Base-by-base conservation (phyloP, 768 basidiomycete genomes). In the Kwoniella sp. region DNA sequence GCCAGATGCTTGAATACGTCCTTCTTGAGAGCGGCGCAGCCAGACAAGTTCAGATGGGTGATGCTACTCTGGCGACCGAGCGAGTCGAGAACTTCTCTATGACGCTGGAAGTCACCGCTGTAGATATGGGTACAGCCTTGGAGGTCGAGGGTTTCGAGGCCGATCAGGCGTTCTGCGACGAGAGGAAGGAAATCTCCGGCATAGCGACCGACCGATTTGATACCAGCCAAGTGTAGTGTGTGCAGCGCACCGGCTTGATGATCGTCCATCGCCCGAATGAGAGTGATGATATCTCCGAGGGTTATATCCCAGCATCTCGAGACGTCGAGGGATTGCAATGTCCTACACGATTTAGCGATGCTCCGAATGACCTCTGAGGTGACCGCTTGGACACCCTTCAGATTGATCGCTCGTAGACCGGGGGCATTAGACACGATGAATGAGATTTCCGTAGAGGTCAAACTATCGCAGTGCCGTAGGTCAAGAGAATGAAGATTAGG, bases 61-160 rank as follows among this genome's bases (percentile, higher is more conserved):
- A 94, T 84, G 37, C 83, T 82, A 4, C 90, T 91, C 22, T 90
- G 82, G 25, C 88, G 85, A 63, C 88, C 86, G 75, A 91, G 88
- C 2, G 87, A 88, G 51, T 89, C 89, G 15, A 59, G 57, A 1
- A 87, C 86, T 1, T 89, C 88, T 7, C 56, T 59, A 23, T 67
- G 63, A 26, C 48, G 48, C 25, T 61, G 25, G 28, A 73, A 64
- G 47, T 58, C 67, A 13, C 13, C 34, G 76, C 92, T 91, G 75
- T 88, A 89, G 63, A 93, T 78, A 61, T 87, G 85, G 30, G 85
- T 84, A 62, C 86, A 84, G 73, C 90, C 89, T 80, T 89, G 90
- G 66, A 93, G 81, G 79, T 94, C 92, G 23, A 94, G 82, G 20
- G 91, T 86, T 78, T 92, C 90, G 23, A 94, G 84, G 71, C 83